Conservation (phyloP, 208 protist species). For the Trichomonas gallinae region DNA sequence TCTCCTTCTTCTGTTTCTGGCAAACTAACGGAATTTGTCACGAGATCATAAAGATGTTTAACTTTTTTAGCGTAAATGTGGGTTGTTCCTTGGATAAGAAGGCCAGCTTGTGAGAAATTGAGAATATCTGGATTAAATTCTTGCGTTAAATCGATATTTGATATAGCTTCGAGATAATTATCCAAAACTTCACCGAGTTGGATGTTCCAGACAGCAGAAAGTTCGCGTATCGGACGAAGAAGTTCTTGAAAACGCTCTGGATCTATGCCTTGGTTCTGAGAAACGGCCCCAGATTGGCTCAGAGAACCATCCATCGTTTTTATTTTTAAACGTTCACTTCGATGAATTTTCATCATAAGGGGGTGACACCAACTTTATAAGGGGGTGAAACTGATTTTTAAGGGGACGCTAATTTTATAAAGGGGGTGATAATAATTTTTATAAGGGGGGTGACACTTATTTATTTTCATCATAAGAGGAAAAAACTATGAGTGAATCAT, state of each 20-base stretch:
- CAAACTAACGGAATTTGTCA: not conserved
- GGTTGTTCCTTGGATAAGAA: not conserved
- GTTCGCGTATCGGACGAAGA: not conserved
- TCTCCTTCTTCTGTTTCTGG: not conserved
- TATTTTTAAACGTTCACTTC: not conserved
- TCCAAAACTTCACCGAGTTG: not conserved
- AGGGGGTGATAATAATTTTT: no score
- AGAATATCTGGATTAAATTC: not conserved
- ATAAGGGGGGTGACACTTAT: no score
- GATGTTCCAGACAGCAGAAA: slow-evolving; percentile 1
- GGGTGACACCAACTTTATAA: no score
- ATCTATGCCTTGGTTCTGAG: not conserved
- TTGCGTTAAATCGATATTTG: not conserved
- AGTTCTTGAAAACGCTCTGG: not conserved
- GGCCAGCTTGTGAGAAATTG: not conserved
- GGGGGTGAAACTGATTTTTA: no score
- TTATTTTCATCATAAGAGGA: no score
- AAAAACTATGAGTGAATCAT: no score
- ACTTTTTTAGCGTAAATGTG: slow-evolving; percentile 18
- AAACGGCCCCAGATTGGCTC: not conserved
- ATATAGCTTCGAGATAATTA: not conserved
- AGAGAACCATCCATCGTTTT: not conserved
- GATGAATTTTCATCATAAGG: no score
- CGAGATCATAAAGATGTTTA: not conserved
- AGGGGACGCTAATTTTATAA: no score